These are phyloP conservation scores for Pleodorina starrii DNA, from an alignment of 139 green algal genomes.

Conservation along the genomic window DNA sequence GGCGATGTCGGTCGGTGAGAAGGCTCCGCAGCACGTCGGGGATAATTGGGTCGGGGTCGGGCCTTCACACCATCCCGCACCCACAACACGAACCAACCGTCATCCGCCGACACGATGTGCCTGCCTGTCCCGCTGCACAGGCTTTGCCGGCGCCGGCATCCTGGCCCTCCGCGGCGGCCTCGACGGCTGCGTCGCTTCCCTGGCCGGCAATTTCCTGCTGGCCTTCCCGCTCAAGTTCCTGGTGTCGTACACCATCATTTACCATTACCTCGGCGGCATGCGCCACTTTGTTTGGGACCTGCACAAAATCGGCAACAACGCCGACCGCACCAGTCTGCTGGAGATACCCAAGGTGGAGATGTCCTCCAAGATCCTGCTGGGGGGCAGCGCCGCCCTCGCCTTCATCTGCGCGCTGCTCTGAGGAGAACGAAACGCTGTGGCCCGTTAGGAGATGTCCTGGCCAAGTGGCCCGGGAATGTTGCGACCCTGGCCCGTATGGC, in stretches of 20 bases:
- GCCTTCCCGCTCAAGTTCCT: slow-evolving; percentile 57
- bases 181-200: slow-evolving; percentile 66
- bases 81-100: no score
- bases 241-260: slow-evolving; percentile 90
- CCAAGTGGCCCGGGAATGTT: no score
- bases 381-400: slow-evolving; percentile 57
- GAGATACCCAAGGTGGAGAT: slow-evolving; percentile 77
- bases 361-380: slow-evolving; percentile 73
- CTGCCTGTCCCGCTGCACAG: slow-evolving; percentile 64
- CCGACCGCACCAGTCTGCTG: slow-evolving; percentile 80
- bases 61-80: no score
- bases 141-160: slow-evolving; percentile 71
- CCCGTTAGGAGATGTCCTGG: no score
- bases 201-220: slow-evolving; percentile 54
- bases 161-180: slow-evolving; percentile 85
- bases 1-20: slow-evolving; percentile 78
- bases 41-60: no score
- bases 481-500: no score
- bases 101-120: no score
- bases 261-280: slow-evolving; percentile 90
- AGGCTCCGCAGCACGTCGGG: neutral
- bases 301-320: slow-evolving; percentile 77
- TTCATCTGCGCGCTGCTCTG: slow-evolving; percentile 53
- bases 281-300: slow-evolving; percentile 92
- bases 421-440: no score